These are phyloP conservation scores for Achlya hypogyna DNA, from an alignment of 352 stramenopile species.

Conservation along the genomic window DNA sequence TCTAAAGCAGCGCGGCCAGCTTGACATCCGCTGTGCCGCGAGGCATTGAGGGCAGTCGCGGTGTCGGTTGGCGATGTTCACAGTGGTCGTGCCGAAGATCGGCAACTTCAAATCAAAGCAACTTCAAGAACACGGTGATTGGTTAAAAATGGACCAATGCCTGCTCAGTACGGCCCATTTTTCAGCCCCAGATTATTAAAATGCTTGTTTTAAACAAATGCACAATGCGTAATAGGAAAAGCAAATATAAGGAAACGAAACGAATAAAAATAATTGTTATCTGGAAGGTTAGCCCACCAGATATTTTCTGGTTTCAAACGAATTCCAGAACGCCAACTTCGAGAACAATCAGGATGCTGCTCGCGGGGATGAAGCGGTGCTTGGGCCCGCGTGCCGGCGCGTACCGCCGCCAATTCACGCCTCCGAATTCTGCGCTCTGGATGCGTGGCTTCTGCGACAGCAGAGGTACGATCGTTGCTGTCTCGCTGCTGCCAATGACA, in stretches of 20 bases:
- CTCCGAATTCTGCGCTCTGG: neutral
- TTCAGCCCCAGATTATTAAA: neutral
- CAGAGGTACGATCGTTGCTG: neutral
- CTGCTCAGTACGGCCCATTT: neutral
- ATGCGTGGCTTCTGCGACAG: conserved; percentile 5
- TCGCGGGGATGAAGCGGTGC: conserved; percentile 11
- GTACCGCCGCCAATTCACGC: neutral
- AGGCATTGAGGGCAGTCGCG: too few relatives aligned
- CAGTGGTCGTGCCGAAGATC: too few relatives aligned
- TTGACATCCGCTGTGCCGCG: too few relatives aligned
- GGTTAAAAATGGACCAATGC: neutral
- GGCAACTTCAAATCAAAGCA: too few relatives aligned
- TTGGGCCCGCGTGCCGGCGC: neutral
- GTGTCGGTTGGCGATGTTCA: too few relatives aligned
- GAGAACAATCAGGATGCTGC: conserved; percentile 8
- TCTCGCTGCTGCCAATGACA: neutral
- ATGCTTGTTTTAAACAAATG: too few relatives aligned
- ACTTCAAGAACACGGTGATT: neutral
- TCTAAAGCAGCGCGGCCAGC: too few relatives aligned
- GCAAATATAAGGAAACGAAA: neutral
- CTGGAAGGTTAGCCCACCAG: neutral
- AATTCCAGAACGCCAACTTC: conserved; percentile 8
- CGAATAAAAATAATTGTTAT: neutral
- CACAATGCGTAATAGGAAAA: neutral
- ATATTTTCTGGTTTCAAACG: conserved; percentile 1